Evolutionary conservation across 2,329 filamentous ascomycete genomes (phyloP).

Genomic region (Orbilia brochopaga): DNA sequence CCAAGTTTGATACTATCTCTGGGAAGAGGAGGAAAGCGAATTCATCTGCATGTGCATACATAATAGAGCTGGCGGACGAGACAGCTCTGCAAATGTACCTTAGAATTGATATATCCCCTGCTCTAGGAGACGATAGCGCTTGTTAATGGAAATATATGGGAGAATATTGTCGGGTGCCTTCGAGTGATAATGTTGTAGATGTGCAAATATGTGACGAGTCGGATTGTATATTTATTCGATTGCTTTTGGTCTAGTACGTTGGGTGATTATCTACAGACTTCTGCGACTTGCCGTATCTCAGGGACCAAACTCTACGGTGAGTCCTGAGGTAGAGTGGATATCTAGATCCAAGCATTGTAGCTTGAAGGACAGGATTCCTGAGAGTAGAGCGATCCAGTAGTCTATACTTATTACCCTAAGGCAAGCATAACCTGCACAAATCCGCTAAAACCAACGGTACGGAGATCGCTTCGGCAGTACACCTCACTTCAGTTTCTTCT

Average conservation of each 20-base stretch:
- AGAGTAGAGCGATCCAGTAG: neutral
- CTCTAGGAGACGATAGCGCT: neutral
- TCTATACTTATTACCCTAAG: neutral
- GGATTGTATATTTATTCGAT: no score
- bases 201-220: neutral
- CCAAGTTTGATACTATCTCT: neutral
- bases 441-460: conserved; percentile 30
- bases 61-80: neutral
- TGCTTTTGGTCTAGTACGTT: no score
- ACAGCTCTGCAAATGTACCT: conserved; percentile 18
- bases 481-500: conserved; percentile 56
- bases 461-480: neutral
- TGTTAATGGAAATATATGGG: conserved; percentile 23
- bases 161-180: conserved; percentile 16
- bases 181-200: neutral
- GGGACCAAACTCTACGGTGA: no score
- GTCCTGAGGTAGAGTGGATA: no score
- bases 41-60: neutral
- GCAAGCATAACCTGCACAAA: conserved; percentile 1
- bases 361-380: no score
- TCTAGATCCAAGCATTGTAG: no score
- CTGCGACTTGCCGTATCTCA: no score
- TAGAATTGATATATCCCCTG: conserved; percentile 23
- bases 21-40: neutral
- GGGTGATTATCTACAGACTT: no score